Evolutionary conservation across 2,329 filamentous ascomycete genomes (phyloP), one percentile per base, ranked within the genome.

Genomic region (Exserohilum rostratum): DNA sequence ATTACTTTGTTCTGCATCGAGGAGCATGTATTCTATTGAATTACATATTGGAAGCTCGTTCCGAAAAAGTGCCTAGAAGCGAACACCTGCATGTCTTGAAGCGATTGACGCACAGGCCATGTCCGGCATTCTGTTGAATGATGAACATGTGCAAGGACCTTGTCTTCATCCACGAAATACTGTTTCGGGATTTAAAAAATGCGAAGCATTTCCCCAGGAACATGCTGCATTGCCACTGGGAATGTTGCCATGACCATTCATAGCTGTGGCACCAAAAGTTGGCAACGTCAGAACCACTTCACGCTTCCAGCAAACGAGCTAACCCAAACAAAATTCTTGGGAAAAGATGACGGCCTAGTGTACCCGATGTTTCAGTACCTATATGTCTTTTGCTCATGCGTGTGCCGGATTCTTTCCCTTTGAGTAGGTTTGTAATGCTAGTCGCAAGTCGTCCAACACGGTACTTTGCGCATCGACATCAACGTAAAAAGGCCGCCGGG

Each of bases 391-490:
- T 3, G 20, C 9, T 5, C 30, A 25, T 17, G 12, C 17, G 15
- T 34, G 30, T 22, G n/a, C 9, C 20, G 11, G 25, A 22, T 13
- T 10, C 12, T 22, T 45, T 10, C 18, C 12, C 17, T 29, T 47
- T 20, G n/a, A 6, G 12, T 9, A 22, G 22, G 29, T 25, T 20
- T 13, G 13, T 9, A 40, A 40, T 33, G 17, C 35, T 18, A 29
- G 35, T 15, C 33, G 9, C 33, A 12, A 37, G 33, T 39, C 44
- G 43, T 53, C 50, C 50, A 53, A 43, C 50, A 53, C 18, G 50
- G 50, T 53, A 53, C 44, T 43, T 53, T 35, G 50, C 29, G 35
- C 20, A 13, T 22, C 9, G 29, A 22, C 37, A 5, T 49, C 25
- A 37, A 46, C 22, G 17, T 30, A 46, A 42, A 39, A 43, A 17